A percentile compares a stretch with the other conserved stretches of the same genome.
phyloP scores from a whole-genome alignment of 2,329 filamentous ascomycete species.

The Epicoccum sorghinum region DNA sequence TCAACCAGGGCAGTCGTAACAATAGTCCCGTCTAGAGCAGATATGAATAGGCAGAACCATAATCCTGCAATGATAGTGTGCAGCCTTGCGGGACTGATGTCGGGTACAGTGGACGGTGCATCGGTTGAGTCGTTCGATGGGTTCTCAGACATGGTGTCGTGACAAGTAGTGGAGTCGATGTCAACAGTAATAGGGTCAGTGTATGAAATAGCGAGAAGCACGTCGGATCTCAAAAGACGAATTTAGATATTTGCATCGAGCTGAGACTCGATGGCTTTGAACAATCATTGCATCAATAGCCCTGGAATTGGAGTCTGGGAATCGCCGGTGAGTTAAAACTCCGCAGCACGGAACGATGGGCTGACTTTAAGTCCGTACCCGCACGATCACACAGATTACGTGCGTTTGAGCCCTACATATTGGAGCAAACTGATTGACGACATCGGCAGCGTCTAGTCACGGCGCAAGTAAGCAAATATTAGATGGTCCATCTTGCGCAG shows the following conservation, averaged over 20 bases:
- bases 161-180: neutral
- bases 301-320: neutral
- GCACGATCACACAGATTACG: conserved; percentile 5
- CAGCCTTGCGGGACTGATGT: conserved; percentile 30
- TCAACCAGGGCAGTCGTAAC: conserved; percentile 40
- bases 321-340: neutral
- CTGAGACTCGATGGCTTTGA: neutral
- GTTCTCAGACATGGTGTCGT: neutral
- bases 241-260: neutral
- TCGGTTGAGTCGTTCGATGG: neutral
- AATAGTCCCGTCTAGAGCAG: conserved; percentile 42
- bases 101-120: conserved; percentile 19
- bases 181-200: neutral
- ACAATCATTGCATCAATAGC: conserved; percentile 4
- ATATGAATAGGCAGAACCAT: conserved; percentile 43
- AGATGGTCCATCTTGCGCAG: neutral
- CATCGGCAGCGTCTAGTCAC: neutral
- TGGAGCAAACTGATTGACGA: too few species aligned
- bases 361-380: conserved; percentile 1
- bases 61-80: conserved; percentile 38
- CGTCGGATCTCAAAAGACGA: neutral
- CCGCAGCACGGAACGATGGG: conserved; percentile 3
- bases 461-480: conserved; percentile 7
- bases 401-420: neutral
- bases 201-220: too few species aligned